These are phyloP conservation scores for Piper betle DNA, from an alignment of 164 flowering plant genomes.

Conservation along the genomic window DNA sequence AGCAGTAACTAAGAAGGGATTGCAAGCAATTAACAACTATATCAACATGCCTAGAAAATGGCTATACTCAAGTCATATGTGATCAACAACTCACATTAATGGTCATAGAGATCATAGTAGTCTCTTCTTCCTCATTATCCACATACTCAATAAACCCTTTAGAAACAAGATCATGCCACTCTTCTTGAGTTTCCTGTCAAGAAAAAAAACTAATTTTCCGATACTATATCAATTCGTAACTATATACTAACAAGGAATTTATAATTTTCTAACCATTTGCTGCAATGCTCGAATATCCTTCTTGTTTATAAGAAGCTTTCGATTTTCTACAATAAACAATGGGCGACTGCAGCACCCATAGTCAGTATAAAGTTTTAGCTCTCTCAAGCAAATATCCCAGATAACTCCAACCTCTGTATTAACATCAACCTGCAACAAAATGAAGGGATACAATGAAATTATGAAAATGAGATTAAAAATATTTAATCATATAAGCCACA, in stretches of 20 bases:
- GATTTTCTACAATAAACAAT: slow-evolving; percentile 88
- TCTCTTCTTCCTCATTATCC: slow-evolving; percentile 97
- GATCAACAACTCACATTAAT: slow-evolving; percentile 46
- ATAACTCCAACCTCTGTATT: slow-evolving; percentile 99
- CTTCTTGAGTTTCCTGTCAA: slow-evolving; percentile 68
- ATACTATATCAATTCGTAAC: not conserved
- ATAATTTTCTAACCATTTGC: slow-evolving; percentile 45
- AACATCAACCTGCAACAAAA: slow-evolving; percentile 61
- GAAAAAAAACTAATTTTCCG: not conserved
- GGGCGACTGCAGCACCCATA: slow-evolving; percentile 99
- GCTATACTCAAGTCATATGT: not conserved
- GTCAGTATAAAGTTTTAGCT: slow-evolving; percentile 85
- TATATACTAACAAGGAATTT: not conserved
- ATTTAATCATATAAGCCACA: not conserved
- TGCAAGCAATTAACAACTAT: no score
- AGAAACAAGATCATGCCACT: slow-evolving; percentile 92
- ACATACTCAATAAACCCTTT: slow-evolving; percentile 93
- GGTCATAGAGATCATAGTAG: slow-evolving; percentile 97
- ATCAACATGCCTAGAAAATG: not conserved
- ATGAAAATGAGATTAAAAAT: not conserved
- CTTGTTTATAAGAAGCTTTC: slow-evolving; percentile 79
- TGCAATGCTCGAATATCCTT: slow-evolving; percentile 74
- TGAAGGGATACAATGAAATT: no score
- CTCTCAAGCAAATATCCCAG: slow-evolving; percentile 81
- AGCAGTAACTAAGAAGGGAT: no score